A percentile compares a stretch with the other conserved stretches of the same genome.
Evolutionary conservation across 345 rosid genomes (phyloP).

Genomic region (Aquilaria sinensis): DNA sequence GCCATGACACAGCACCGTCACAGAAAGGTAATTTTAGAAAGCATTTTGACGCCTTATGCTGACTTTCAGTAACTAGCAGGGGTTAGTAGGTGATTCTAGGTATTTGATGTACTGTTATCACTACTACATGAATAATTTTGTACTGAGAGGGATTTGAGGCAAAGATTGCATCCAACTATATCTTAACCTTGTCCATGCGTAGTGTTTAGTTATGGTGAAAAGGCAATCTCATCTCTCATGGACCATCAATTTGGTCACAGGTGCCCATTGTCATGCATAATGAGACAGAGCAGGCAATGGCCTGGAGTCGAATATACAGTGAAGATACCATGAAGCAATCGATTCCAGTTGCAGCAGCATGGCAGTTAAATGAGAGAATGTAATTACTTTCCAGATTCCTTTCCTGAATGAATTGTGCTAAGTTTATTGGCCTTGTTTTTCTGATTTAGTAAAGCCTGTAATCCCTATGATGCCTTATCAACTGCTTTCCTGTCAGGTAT

Average conservation of each 20-base stretch:
- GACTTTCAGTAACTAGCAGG: too few relatives aligned
- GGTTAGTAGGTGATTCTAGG: too few relatives aligned
- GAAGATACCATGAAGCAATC: conserved; percentile 81
- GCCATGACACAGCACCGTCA: conserved; percentile 98
- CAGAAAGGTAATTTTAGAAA: conserved; percentile 50
- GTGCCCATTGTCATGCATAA: conserved; percentile 80
- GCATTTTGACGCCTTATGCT: too few relatives aligned
- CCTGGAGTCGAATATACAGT: conserved; percentile 87
- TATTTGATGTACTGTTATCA: too few relatives aligned
- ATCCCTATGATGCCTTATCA: conserved; percentile 1
- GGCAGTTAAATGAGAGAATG: conserved; percentile 99
- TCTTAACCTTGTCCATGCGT: too few relatives aligned
- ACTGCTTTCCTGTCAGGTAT: conserved; percentile 46
- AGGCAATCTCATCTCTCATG: too few relatives aligned
- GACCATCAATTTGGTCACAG: conserved; percentile 23
- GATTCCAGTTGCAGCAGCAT: conserved; percentile 79
- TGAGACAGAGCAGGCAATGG: conserved; percentile 69
- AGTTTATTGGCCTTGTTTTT: background rate
- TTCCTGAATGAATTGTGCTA: conserved; percentile 2
- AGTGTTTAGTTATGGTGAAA: too few relatives aligned
- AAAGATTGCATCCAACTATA: too few relatives aligned
- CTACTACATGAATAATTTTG: too few relatives aligned
- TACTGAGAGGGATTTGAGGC: too few relatives aligned
- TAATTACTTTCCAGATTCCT: conserved; percentile 20
- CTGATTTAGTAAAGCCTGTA: background rate